Evolutionary conservation across 2,329 filamentous ascomycete species (phyloP).

Genomic region (Paraphoma chrysanthemicola): DNA sequence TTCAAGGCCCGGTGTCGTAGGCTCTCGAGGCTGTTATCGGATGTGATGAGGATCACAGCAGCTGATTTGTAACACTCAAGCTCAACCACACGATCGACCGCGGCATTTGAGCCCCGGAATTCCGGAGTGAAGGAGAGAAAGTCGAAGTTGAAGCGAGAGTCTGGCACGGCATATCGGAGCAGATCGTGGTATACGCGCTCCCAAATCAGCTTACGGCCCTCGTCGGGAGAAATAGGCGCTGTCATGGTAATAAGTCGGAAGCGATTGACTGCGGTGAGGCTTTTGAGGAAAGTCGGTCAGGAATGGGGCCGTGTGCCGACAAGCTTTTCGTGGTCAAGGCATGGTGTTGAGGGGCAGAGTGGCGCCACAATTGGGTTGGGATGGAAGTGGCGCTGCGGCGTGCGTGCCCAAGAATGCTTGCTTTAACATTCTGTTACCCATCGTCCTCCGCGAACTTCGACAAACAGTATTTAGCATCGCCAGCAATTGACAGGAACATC

Average conservation of each 20-base stretch:
- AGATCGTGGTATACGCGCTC: conserved; percentile 46
- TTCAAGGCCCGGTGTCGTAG: conserved; percentile 48
- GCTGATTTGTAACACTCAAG: conserved; percentile 44
- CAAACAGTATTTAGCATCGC: neutral
- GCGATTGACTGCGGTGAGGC: neutral
- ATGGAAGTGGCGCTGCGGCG: neutral
- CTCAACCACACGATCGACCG: conserved; percentile 38
- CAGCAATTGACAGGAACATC: neutral
- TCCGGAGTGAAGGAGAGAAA: conserved; percentile 54
- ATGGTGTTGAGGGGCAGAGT: neutral
- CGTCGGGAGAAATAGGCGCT: conserved; percentile 12
- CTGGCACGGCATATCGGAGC: conserved; percentile 49
- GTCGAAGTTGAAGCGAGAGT: conserved; percentile 54
- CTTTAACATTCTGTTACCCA: neutral
- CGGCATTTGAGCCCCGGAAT: conserved; percentile 48
- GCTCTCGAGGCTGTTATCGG: conserved; percentile 55
- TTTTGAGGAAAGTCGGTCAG: neutral
- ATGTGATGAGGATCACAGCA: conserved; percentile 48
- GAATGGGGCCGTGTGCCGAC: neutral
- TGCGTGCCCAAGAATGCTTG: neutral
- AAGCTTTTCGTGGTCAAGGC: neutral
- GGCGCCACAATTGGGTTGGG: neutral
- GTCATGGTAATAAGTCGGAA: conserved; percentile 17
- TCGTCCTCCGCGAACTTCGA: neutral
- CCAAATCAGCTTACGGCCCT: conserved; percentile 31